Conservation (phyloP, 2,329 filamentous ascomycete species). For the Metarhizium anisopliae region DNA sequence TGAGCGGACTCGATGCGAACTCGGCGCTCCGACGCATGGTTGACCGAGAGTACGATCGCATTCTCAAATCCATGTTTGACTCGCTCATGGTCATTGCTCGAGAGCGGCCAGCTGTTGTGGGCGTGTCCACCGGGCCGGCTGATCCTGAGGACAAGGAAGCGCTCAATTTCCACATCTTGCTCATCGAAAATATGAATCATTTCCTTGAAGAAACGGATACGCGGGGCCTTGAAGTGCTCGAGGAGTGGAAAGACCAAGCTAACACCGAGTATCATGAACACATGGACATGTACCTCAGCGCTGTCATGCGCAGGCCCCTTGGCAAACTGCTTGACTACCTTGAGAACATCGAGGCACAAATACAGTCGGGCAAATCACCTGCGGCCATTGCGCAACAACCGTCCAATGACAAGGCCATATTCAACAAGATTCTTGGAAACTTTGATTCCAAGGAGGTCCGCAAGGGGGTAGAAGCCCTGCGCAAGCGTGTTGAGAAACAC, state of each 20-base stretch:
- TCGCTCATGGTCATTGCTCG: constrained; percentile 88
- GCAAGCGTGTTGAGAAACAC: constrained; percentile 92
- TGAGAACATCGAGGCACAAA: constrained; percentile 73
- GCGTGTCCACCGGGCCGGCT: constrained; percentile 32
- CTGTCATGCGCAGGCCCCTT: constrained; percentile 80
- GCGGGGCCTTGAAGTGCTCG: constrained; percentile 63
- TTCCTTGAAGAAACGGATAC: constrained; percentile 87
- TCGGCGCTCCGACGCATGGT: constrained; percentile 65
- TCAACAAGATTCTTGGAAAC: constrained; percentile 74
- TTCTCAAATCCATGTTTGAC: constrained; percentile 95
- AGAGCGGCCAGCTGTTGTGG: constrained; percentile 49
- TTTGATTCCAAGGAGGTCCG: constrained; percentile 80
- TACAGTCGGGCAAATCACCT: constrained; percentile 49
- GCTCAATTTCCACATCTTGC: constrained; percentile 90
- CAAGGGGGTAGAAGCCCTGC: constrained; percentile 81
- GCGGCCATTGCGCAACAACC: constrained; percentile 66
- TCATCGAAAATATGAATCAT: constrained; percentile 99
- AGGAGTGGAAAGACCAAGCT: constrained; percentile 75
- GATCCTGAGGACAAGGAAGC: constrained; percentile 87
- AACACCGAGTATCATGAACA: constrained; percentile 75
- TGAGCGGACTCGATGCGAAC: constrained; percentile 47
- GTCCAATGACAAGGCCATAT: constrained; percentile 71
- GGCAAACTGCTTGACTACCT: constrained; percentile 88
- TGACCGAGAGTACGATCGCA: constrained; percentile 78
- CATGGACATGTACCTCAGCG: constrained; percentile 75